Evolutionary conservation across 2,329 filamentous ascomycete genomes (phyloP), one percentile per base, ranked within the genome.

Genomic region (Sphaerulina populicola): DNA sequence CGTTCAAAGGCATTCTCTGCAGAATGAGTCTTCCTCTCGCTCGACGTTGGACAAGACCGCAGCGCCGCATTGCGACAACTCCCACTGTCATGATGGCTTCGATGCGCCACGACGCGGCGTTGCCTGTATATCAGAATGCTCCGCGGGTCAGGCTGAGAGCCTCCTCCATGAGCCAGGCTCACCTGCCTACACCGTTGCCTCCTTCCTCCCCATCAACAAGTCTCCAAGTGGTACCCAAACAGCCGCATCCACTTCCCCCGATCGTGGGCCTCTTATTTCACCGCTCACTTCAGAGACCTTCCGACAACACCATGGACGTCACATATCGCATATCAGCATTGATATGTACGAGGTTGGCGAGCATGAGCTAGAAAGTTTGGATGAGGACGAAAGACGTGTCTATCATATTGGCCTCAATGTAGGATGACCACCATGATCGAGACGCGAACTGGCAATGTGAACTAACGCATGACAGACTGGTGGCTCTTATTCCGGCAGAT

Each of bases 321-420:
- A 36, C 21, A 53, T 55, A 12, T 38, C 38, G 6, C 46, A 49
- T n/a, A 35, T 52, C 46, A 43, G 33, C 29, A 41, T 54, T 15
- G 49, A 52, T 23, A 54, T 54, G 52, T 52, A 54, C 27, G 52
- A 54, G 6, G 7, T 54, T 10, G 46, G 43, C 2, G 51, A 45
- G 33, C 37, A 49, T 15, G 39, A 52, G 27, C 27, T 54, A 14
- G 37, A 36, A 10, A 27, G 29, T 7, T 35, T 56, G 8, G 48
- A 59, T 30, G 41, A 54, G 38, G 40, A 49, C 4, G 53, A 57
- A 36, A 46, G 50, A n/a, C 51, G 53, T 2, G 44, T 57, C 35
- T 59, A 55, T 27, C 57, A 59, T 31, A 45, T 57, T 11, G 49
- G 51, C 33, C 49, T 57, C 42, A 49, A 49, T 33, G 52, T 55